Conservation (phyloP, 2,329 filamentous ascomycete species). For the Diaporthe eres region DNA sequence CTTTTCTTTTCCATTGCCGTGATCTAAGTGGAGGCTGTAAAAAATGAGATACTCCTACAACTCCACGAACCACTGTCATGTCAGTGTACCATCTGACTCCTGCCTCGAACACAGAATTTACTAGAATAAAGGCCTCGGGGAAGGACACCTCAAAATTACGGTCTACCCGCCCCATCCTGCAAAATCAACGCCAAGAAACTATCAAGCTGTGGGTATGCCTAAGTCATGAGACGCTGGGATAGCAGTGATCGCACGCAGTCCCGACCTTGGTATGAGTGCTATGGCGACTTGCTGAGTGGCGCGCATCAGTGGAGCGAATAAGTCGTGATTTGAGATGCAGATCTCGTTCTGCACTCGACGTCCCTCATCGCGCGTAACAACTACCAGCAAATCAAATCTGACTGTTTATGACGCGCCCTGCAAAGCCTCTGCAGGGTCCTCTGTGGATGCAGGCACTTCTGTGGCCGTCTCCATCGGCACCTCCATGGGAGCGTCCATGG, state of each 20-base stretch:
- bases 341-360: slow-evolving; percentile 10
- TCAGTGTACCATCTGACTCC: slow-evolving; percentile 37
- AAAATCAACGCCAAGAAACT: slow-evolving; percentile 29
- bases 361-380: not conserved
- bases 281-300: slow-evolving; percentile 3
- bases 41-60: slow-evolving; percentile 41
- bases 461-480: slow-evolving; percentile 14
- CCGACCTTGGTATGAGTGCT: not conserved
- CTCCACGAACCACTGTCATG: slow-evolving; percentile 38
- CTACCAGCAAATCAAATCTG: slow-evolving; percentile 12
- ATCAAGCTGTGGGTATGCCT: slow-evolving; percentile 19
- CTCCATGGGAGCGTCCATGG: slow-evolving; percentile 9
- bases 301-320: not conserved
- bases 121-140: slow-evolving; percentile 1
- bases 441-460: slow-evolving; percentile 20
- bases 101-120: slow-evolving; percentile 34
- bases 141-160: slow-evolving; percentile 25
- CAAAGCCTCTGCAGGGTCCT: slow-evolving; percentile 12
- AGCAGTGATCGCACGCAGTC: not conserved
- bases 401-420: slow-evolving; percentile 7
- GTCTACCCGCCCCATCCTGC: slow-evolving; percentile 8
- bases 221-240: slow-evolving; percentile 4
- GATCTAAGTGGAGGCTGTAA: slow-evolving; percentile 35
- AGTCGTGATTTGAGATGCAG: slow-evolving; percentile 14
- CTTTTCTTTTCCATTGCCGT: slow-evolving; percentile 41